These are phyloP conservation scores for Russula virescens DNA, from an alignment of 768 basidiomycete species.

Conservation along the genomic window DNA sequence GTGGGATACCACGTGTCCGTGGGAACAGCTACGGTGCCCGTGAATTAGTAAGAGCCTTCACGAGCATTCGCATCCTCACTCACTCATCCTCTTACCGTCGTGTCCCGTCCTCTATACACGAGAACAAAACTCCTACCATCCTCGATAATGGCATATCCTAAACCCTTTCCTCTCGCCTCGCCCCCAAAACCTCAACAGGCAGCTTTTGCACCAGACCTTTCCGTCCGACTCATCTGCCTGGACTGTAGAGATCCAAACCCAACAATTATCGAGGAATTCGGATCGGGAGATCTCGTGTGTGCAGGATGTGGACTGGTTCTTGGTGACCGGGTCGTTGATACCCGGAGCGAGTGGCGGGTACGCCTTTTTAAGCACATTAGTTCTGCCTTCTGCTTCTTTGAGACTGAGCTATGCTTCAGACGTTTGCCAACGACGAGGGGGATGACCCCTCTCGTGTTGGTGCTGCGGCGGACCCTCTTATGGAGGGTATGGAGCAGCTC, in stretches of 20 bases:
- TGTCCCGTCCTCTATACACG: no score
- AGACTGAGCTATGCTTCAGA: constrained; percentile 45
- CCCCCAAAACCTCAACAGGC: constrained; percentile 51
- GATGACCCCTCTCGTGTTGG: constrained; percentile 99
- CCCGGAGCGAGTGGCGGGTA: constrained; percentile 96
- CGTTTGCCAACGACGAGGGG: constrained; percentile 98
- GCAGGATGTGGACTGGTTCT: constrained; percentile 89
- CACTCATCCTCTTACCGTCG: neutral
- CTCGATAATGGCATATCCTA: constrained; percentile 22
- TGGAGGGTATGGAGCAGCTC: constrained; percentile 93
- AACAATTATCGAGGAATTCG: constrained; percentile 95
- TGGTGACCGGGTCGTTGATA: constrained; percentile 95
- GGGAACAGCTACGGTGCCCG: no score
- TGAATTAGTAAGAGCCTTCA: neutral
- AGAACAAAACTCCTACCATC: no score
- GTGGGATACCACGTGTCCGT: no score
- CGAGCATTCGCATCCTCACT: neutral
- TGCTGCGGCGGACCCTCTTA: constrained; percentile 85
- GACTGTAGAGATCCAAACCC: constrained; percentile 93
- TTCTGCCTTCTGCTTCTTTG: constrained; percentile 22
- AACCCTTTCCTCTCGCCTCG: constrained; percentile 74
- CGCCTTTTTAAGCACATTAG: constrained; percentile 34
- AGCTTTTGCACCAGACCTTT: constrained; percentile 74
- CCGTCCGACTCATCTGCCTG: constrained; percentile 88
- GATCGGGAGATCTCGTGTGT: constrained; percentile 95